These are phyloP conservation scores for Pharus latifolius DNA, from an alignment of 176 grass and related monocot genomes.

Conservation along the genomic window DNA sequence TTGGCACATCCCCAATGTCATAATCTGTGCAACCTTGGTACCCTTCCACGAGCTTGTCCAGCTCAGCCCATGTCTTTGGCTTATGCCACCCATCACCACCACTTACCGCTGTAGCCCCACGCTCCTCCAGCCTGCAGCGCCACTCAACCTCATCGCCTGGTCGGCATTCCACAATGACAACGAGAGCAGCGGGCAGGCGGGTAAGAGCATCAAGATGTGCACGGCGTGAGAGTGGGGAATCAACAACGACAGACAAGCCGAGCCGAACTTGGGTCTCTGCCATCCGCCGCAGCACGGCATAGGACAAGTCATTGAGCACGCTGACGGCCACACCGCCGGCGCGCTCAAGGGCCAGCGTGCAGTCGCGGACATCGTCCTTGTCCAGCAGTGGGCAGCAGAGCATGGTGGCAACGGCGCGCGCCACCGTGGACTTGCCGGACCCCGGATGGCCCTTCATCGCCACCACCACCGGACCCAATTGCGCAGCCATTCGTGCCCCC, in stretches of 20 bases:
- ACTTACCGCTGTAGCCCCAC: slow-evolving; percentile 5
- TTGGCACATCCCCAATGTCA: slow-evolving; percentile 42
- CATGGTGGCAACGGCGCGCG: slow-evolving; percentile 29
- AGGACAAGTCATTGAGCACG: slow-evolving; percentile 71
- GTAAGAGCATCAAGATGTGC: slow-evolving; percentile 43
- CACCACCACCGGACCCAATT: slow-evolving; percentile 26
- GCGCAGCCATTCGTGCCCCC: slow-evolving; percentile 5
- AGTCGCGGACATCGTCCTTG: slow-evolving; percentile 90
- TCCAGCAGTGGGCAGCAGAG: slow-evolving; percentile 65
- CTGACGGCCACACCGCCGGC: neutral
- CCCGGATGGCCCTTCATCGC: slow-evolving; percentile 92
- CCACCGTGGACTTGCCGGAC: slow-evolving; percentile 81
- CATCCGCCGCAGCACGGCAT: slow-evolving; percentile 45
- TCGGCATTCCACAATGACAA: slow-evolving; percentile 66
- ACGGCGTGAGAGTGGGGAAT: slow-evolving; percentile 57
- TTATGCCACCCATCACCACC: slow-evolving; percentile 50
- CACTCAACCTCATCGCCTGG: slow-evolving; percentile 38
- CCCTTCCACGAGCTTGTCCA: slow-evolving; percentile 42
- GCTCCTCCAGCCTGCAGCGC: slow-evolving; percentile 49
- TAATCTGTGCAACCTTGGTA: slow-evolving; percentile 64
- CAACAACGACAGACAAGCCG: slow-evolving; percentile 55
- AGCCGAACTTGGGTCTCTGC: slow-evolving; percentile 51
- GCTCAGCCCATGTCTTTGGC: slow-evolving; percentile 56
- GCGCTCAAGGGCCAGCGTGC: slow-evolving; percentile 51
- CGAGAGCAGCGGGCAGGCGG: neutral